Percentiles rank a stretch among this genome's conserved stretches.
phyloP scores from a whole-genome alignment of 495 filamentous ascomycete genomes.

The Glarea lozoyensis region DNA sequence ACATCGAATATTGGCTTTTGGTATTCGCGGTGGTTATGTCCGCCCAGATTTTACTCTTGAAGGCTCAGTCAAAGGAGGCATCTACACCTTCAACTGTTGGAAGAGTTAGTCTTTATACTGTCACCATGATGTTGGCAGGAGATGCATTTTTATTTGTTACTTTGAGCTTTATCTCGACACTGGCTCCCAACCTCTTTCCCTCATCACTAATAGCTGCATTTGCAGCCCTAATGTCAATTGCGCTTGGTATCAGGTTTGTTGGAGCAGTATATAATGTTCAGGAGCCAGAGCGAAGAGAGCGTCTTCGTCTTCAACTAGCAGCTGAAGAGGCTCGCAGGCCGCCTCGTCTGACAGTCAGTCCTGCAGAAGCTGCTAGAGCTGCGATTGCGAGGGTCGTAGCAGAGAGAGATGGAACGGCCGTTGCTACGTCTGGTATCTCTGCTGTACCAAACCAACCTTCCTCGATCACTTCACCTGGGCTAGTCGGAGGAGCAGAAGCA shows the following conservation, averaged over 20 bases:
- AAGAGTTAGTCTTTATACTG: constrained; percentile 82
- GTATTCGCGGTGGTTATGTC: constrained; percentile 54
- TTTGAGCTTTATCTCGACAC: constrained; percentile 41
- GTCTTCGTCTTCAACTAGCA: constrained; percentile 36
- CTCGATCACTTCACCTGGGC: constrained; percentile 58
- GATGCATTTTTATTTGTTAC: constrained; percentile 61
- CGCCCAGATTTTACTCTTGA: constrained; percentile 64
- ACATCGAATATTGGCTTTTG: constrained; percentile 58
- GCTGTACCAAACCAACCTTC: too few relatives aligned
- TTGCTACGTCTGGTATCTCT: too few relatives aligned
- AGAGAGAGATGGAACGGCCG: too few relatives aligned
- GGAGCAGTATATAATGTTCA: constrained; percentile 84
- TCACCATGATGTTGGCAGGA: constrained; percentile 75
- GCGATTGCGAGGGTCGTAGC: too few relatives aligned
- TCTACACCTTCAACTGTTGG: constrained; percentile 91
- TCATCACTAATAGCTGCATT: constrained; percentile 49
- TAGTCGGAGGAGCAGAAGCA: constrained; percentile 38
- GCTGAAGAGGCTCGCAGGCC: constrained; percentile 7
- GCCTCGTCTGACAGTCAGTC: not conserved
- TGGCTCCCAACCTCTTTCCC: constrained; percentile 43
- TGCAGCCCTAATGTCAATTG: constrained; percentile 31
- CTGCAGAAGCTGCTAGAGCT: constrained; percentile 12
- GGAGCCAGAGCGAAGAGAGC: constrained; percentile 65
- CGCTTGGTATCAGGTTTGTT: constrained; percentile 75
- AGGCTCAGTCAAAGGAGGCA: constrained; percentile 82